Evolutionary conservation across 352 stramenopile genomes (phyloP).

Genomic region (Pythium aphanidermatum): DNA sequence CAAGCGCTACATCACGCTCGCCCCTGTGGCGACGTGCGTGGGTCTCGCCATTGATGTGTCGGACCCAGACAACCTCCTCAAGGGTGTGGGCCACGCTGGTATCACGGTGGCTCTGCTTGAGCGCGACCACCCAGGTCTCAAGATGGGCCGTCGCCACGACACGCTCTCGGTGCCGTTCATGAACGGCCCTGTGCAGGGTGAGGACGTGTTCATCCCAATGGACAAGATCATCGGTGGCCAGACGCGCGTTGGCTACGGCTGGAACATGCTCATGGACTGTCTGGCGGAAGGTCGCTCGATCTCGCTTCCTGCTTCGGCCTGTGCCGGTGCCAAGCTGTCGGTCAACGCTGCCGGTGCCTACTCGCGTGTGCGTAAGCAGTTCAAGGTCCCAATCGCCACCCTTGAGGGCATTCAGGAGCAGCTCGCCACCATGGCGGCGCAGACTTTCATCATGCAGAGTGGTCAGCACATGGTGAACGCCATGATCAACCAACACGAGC

Average conservation of each 20-base stretch:
- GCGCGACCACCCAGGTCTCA: constrained; percentile 90
- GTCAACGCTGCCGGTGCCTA: constrained; percentile 95
- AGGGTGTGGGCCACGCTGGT: constrained; percentile 89
- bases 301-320: constrained; percentile 92
- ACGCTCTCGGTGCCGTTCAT: constrained; percentile 96
- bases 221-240: constrained; percentile 96
- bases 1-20: constrained; percentile 99
- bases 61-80: constrained; percentile 93
- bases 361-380: constrained; percentile 96
- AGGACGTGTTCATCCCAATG: constrained; percentile 98
- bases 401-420: constrained; percentile 98
- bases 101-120: constrained; percentile 97
- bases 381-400: constrained; percentile 97
- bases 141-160: constrained; percentile 95
- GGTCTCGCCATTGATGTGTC: constrained; percentile 95
- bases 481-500: constrained; percentile 99
- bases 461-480: constrained; percentile 97
- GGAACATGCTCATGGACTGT: constrained; percentile 99
- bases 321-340: constrained; percentile 88
- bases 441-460: constrained; percentile 94
- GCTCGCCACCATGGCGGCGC: constrained; percentile 89
- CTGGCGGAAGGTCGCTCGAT: constrained; percentile 96
- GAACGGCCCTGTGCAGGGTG: constrained; percentile 95
- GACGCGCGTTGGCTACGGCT: constrained; percentile 94
- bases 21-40: constrained; percentile 95